Conservation (phyloP, 2,329 filamentous ascomycete species). For the Paracorniculantispora psalliotae region DNA sequence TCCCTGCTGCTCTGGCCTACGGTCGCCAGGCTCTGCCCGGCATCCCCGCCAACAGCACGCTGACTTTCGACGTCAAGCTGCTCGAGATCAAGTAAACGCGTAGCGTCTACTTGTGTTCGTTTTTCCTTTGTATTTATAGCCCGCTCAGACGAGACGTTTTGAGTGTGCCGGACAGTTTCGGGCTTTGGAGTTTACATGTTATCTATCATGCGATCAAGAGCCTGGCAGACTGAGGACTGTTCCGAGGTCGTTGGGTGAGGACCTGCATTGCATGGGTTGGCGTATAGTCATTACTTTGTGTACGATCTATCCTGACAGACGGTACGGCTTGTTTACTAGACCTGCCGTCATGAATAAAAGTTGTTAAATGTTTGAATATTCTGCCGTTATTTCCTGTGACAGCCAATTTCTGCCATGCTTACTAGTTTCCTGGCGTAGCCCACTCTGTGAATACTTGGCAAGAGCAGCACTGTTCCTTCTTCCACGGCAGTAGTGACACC, state of each 20-base stretch:
- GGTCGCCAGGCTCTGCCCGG: slow-evolving; percentile 77
- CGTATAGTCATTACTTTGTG: slow-evolving; percentile 28
- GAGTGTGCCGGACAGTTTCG: slow-evolving; percentile 14
- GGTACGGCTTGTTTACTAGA: background rate
- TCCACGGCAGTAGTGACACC: no score
- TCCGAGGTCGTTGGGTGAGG: slow-evolving; percentile 34
- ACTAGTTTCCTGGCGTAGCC: no score
- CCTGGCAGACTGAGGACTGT: slow-evolving; percentile 35
- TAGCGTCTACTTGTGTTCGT: background rate
- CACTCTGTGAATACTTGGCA: no score
- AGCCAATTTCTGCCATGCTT: no score
- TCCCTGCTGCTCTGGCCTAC: slow-evolving; percentile 84
- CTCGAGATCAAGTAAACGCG: slow-evolving; percentile 70
- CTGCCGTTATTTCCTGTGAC: no score
- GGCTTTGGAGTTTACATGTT: slow-evolving; percentile 22
- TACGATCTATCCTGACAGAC: slow-evolving; percentile 21
- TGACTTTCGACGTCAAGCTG: slow-evolving; percentile 89
- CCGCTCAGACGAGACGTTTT: background rate
- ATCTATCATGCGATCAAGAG: slow-evolving; percentile 36
- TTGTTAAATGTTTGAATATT: background rate
- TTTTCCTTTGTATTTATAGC: slow-evolving; percentile 18
- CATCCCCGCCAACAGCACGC: slow-evolving; percentile 85
- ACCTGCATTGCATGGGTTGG: slow-evolving; percentile 47
- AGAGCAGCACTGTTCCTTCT: background rate
- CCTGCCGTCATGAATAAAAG: slow-evolving; percentile 9